These are phyloP conservation scores for Trypanosoma cruzi DNA, from an alignment of 208 protist genomes.

Conservation along the genomic window DNA sequence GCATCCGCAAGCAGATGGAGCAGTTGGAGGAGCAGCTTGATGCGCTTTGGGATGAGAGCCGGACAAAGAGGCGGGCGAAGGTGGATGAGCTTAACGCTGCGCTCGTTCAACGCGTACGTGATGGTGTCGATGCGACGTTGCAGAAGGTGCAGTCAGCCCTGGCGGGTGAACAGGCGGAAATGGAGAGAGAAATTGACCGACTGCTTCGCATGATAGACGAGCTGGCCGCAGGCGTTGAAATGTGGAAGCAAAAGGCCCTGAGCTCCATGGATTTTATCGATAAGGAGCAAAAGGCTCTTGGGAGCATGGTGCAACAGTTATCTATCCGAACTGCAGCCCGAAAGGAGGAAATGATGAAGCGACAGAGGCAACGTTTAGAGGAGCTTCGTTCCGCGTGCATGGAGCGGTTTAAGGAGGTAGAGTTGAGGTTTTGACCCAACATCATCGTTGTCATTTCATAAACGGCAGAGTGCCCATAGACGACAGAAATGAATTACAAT, in stretches of 20 bases:
- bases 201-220: slow-evolving; percentile 66
- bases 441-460: not conserved
- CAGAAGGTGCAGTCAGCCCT: slow-evolving; percentile 37
- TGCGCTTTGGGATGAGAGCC: slow-evolving; percentile 35
- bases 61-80: slow-evolving; percentile 26
- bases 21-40: slow-evolving; percentile 55
- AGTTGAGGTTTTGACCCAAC: slow-evolving; percentile 15
- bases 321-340: slow-evolving; percentile 44
- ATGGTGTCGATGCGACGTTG: slow-evolving; percentile 49
- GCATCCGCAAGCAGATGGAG: slow-evolving; percentile 1
- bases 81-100: slow-evolving; percentile 15
- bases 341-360: slow-evolving; percentile 48
- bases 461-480: not conserved
- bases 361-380: slow-evolving; percentile 48
- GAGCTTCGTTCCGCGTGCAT: slow-evolving; percentile 48
- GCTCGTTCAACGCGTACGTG: slow-evolving; percentile 48
- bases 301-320: slow-evolving; percentile 60
- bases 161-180: slow-evolving; percentile 49
- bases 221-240: slow-evolving; percentile 70
- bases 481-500: not conserved
- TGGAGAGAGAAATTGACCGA: slow-evolving; percentile 65
- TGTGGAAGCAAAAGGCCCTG: slow-evolving; percentile 81
- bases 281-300: slow-evolving; percentile 74
- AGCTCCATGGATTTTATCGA: slow-evolving; percentile 69
- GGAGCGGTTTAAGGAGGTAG: slow-evolving; percentile 32